Conservation (phyloP, 768 basidiomycete species). For the Mycena polygramma region DNA sequence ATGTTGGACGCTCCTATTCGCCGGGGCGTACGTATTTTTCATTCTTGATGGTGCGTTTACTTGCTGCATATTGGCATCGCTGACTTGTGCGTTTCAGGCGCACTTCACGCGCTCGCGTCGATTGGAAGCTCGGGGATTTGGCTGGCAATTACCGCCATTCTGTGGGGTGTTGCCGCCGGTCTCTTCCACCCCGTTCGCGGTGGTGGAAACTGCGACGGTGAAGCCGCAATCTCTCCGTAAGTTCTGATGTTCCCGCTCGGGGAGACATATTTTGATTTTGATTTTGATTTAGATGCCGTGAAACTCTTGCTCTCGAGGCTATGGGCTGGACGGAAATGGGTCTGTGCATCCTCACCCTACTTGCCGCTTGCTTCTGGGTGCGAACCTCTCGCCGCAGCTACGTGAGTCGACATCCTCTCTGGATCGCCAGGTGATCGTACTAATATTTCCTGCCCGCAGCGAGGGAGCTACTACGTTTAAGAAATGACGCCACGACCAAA, state of each 20-base stretch:
- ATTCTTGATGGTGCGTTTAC: slow-evolving; percentile 54
- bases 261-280: neutral
- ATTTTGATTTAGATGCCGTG: slow-evolving; percentile 55
- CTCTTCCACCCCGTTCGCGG: slow-evolving; percentile 56
- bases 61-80: neutral
- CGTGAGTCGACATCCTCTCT: slow-evolving; percentile 38
- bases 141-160: slow-evolving; percentile 61
- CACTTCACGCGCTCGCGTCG: slow-evolving; percentile 61
- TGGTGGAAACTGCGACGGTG: slow-evolving; percentile 56
- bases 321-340: slow-evolving; percentile 68
- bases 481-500: slow-evolving; percentile 11
- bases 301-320: slow-evolving; percentile 62
- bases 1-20: slow-evolving; percentile 66
- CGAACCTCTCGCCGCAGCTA: slow-evolving; percentile 53
- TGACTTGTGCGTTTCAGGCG: slow-evolving; percentile 30
- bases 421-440: too few relatives aligned
- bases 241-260: neutral
- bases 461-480: slow-evolving; percentile 36
- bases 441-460: slow-evolving; percentile 12
- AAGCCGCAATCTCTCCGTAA: slow-evolving; percentile 28
- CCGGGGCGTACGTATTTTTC: slow-evolving; percentile 64
- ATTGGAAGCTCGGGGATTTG: slow-evolving; percentile 67
- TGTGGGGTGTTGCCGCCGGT: slow-evolving; percentile 66
- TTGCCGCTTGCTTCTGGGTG: slow-evolving; percentile 63
- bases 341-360: slow-evolving; percentile 59